phyloP scores from a whole-genome alignment of 73 alveolate species.

The Durusdinium trenchii region DNA sequence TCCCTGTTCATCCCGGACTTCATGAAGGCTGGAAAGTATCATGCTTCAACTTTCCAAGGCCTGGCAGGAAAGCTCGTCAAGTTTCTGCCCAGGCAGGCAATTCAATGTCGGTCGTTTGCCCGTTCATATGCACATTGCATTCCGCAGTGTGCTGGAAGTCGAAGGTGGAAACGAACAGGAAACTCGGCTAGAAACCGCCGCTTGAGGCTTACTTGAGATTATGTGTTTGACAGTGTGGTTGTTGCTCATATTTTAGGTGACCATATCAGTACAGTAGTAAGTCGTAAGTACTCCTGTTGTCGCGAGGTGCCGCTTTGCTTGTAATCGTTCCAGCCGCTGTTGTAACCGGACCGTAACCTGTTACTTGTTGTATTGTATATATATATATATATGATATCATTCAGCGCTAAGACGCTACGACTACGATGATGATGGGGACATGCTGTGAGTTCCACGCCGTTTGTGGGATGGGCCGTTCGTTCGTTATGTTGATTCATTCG shows the following conservation, averaged over 20 bases:
- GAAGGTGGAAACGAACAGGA: background rate
- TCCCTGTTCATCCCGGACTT: background rate
- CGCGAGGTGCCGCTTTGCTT: background rate
- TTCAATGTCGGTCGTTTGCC: too few species aligned
- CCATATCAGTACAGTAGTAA: background rate
- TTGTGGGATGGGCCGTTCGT: too few species aligned
- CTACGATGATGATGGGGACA: too few species aligned
- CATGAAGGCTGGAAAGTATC: background rate
- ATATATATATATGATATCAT: too few species aligned
- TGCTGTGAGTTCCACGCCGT: too few species aligned
- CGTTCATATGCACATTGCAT: background rate
- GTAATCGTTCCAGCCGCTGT: background rate
- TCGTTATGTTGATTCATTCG: too few species aligned
- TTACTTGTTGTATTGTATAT: too few species aligned
- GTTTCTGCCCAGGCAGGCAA: too few species aligned
- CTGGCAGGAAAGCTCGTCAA: background rate
- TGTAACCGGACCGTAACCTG: background rate
- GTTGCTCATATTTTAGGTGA: background rate
- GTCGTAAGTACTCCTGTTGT: background rate
- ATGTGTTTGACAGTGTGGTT: background rate
- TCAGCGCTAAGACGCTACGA: too few species aligned
- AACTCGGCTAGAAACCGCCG: background rate
- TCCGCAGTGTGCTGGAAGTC: background rate
- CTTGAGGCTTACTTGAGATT: background rate
- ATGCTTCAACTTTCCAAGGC: background rate